Evolutionary conservation across 2,329 filamentous ascomycete species (phyloP).

Genomic region (Neofusicoccum kwambonambiense): DNA sequence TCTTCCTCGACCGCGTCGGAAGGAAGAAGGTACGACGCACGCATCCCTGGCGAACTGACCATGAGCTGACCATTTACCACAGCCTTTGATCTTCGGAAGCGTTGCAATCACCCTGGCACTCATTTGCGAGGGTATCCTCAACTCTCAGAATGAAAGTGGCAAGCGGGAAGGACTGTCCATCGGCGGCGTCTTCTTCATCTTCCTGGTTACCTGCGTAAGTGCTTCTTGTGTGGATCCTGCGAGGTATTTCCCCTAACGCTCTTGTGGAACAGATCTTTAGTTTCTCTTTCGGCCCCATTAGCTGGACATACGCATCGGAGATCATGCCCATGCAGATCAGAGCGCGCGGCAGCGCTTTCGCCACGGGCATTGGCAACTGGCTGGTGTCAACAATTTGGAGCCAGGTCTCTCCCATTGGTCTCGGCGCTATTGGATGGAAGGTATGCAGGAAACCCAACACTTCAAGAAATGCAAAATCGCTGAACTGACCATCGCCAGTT

Average conservation of each 20-base stretch:
- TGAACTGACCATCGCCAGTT: slow-evolving; percentile 31
- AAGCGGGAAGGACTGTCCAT: slow-evolving; percentile 51
- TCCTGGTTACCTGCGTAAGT: slow-evolving; percentile 44
- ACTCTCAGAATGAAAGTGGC: slow-evolving; percentile 35
- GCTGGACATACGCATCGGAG: slow-evolving; percentile 66
- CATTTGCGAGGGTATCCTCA: slow-evolving; percentile 60
- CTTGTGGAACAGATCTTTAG: slow-evolving; percentile 49
- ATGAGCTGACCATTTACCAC: slow-evolving; percentile 35
- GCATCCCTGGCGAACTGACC: background rate
- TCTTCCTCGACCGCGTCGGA: slow-evolving; percentile 54
- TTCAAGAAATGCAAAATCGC: background rate
- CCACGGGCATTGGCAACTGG: slow-evolving; percentile 60
- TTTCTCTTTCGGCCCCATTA: slow-evolving; percentile 58
- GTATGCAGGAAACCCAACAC: background rate
- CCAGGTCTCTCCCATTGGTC: slow-evolving; percentile 56
- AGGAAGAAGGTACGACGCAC: slow-evolving; percentile 3
- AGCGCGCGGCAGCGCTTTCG: slow-evolving; percentile 57
- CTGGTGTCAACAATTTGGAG: slow-evolving; percentile 59
- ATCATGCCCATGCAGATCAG: slow-evolving; percentile 67
- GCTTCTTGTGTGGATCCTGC: slow-evolving; percentile 29
- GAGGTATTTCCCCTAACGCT: background rate
- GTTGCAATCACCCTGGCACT: slow-evolving; percentile 57
- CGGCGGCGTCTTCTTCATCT: slow-evolving; percentile 65
- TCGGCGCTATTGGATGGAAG: slow-evolving; percentile 50
- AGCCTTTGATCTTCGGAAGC: slow-evolving; percentile 55